phyloP scores from a whole-genome alignment of 2,329 filamentous ascomycete species.

The Dactylella cylindrospora region DNA sequence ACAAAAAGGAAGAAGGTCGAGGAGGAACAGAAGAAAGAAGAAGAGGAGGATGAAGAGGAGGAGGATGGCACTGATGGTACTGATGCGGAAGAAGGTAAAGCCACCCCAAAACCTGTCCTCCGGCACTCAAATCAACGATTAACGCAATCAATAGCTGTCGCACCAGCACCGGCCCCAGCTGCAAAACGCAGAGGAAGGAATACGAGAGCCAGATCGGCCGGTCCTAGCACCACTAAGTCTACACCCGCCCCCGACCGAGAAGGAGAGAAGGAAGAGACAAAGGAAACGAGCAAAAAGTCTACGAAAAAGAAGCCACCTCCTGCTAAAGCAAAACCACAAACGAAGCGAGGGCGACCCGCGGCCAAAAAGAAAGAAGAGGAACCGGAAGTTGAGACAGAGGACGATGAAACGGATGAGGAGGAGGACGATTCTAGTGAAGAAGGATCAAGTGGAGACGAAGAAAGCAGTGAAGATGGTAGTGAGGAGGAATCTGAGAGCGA shows the following conservation, averaged over 20 bases:
- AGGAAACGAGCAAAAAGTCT: too few relatives aligned
- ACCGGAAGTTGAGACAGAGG: constrained; percentile 49
- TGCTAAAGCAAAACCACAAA: constrained; percentile 58
- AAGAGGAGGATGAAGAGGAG: constrained; percentile 35
- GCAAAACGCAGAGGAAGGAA: constrained; percentile 28
- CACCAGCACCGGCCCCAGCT: constrained; percentile 9
- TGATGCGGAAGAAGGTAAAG: constrained; percentile 46
- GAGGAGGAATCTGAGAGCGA: constrained; percentile 34
- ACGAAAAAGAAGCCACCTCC: constrained; percentile 52
- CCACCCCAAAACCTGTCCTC: too few relatives aligned
- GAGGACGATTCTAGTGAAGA: constrained; percentile 52
- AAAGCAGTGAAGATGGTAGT: constrained; percentile 7
- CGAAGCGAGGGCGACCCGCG: constrained; percentile 38
- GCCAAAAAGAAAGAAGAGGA: constrained; percentile 50
- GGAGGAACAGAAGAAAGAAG: constrained; percentile 48
- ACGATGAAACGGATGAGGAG: constrained; percentile 52
- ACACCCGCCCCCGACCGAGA: constrained; percentile 37
- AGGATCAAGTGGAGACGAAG: constrained; percentile 50
- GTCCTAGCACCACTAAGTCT: constrained; percentile 30
- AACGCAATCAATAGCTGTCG: not conserved
- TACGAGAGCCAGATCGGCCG: constrained; percentile 20
- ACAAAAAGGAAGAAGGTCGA: constrained; percentile 36
- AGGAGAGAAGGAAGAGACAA: constrained; percentile 28
- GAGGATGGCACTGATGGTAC: constrained; percentile 43
- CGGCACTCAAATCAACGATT: not conserved